Evolutionary conservation across 768 basidiomycete species (phyloP).

Genomic region (Chalciporus chontae): DNA sequence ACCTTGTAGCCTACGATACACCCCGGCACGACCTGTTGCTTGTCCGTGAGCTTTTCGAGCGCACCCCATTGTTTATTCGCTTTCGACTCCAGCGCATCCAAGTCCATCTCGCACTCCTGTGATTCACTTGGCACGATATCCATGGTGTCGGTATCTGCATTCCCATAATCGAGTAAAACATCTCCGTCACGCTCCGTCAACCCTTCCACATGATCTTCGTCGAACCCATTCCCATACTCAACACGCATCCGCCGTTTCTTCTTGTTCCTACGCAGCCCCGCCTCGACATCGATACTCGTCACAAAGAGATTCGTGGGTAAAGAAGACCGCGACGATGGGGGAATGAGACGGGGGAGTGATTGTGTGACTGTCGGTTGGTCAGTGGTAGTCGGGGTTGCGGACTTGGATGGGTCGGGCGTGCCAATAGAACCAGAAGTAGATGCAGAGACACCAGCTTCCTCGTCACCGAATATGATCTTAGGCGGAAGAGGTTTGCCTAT

Average conservation of each 20-base stretch:
- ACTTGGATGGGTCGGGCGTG: slow-evolving; percentile 1
- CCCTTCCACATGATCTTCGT: slow-evolving; percentile 6
- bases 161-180: slow-evolving; percentile 12
- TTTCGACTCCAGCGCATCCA: slow-evolving; percentile 8
- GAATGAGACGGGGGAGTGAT: slow-evolving; percentile 41
- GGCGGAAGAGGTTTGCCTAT: slow-evolving; percentile 39
- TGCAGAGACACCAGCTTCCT: slow-evolving; percentile 4
- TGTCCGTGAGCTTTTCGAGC: slow-evolving; percentile 21
- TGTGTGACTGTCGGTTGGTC: background rate
- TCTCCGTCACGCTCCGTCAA: background rate
- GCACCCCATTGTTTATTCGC: slow-evolving; percentile 17
- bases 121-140: background rate
- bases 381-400: background rate
- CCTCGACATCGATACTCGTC: slow-evolving; percentile 69
- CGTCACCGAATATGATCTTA: slow-evolving; percentile 53
- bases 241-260: slow-evolving; percentile 33
- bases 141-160: background rate
- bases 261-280: slow-evolving; percentile 32
- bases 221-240: slow-evolving; percentile 33
- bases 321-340: slow-evolving; percentile 59
- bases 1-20: slow-evolving; percentile 51
- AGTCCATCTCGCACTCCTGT: background rate
- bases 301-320: slow-evolving; percentile 66
- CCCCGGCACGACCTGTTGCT: slow-evolving; percentile 29
- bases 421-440: background rate